Evolutionary conservation across 768 basidiomycete genomes (phyloP).

Genomic region (Auriculariales sp.): DNA sequence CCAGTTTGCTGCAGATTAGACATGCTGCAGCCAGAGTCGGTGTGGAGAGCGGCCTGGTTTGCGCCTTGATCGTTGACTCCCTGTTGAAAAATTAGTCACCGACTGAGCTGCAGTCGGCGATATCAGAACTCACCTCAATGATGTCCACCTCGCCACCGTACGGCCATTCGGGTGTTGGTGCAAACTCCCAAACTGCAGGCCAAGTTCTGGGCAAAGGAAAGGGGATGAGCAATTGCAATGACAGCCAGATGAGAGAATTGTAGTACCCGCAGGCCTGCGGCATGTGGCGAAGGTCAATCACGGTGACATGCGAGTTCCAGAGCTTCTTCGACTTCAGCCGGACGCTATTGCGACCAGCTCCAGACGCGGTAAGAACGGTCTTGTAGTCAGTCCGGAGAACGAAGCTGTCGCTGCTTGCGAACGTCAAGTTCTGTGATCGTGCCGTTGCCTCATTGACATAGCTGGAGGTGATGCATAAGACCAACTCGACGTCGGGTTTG

Average conservation of each 20-base stretch:
- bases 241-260: too few species aligned
- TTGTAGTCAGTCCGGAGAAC: conserved; percentile 41
- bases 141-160: conserved; percentile 10
- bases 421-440: conserved; percentile 38
- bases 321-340: conserved; percentile 37
- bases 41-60: conserved; percentile 43
- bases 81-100: conserved; percentile 11
- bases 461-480: too few species aligned
- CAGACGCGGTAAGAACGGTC: conserved; percentile 29
- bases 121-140: background rate
- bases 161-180: conserved; percentile 35
- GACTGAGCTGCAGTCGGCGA: background rate
- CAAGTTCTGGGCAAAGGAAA: conserved; percentile 18
- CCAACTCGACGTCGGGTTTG: too few species aligned
- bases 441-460: conserved; percentile 27
- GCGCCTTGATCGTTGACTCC: conserved; percentile 40
- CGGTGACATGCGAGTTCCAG: conserved; percentile 36
- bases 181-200: conserved; percentile 28
- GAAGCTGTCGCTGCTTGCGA: conserved; percentile 34
- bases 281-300: conserved; percentile 46
- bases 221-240: background rate
- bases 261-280: conserved; percentile 45
- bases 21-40: conserved; percentile 12
- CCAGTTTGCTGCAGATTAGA: background rate
- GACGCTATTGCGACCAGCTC: conserved; percentile 44